These are phyloP conservation scores for Sedum album DNA, from an alignment of 164 flowering plant genomes.

Conservation along the genomic window DNA sequence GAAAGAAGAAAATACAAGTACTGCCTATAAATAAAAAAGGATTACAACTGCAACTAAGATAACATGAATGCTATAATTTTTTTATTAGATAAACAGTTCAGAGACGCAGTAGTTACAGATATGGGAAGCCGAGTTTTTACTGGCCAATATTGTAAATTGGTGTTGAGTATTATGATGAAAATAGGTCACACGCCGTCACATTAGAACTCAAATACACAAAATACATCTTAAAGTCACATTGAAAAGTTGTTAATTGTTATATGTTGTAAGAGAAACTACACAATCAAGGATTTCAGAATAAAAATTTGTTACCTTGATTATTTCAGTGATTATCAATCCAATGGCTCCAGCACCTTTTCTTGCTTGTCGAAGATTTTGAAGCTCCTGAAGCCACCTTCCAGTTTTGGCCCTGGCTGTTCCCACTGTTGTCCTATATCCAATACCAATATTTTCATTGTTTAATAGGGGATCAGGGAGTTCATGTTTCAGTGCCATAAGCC, in stretches of 20 bases:
- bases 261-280: not conserved
- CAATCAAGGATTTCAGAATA: not conserved
- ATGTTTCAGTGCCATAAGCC: slow-evolving; percentile 83
- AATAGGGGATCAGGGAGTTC: slow-evolving; percentile 59
- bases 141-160: not conserved
- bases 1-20: not conserved
- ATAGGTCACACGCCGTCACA: not conserved
- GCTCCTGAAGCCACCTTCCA: slow-evolving; percentile 92
- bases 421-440: slow-evolving; percentile 64
- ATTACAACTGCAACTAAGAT: not conserved
- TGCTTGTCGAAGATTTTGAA: slow-evolving; percentile 85
- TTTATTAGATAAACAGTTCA: not conserved
- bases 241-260: not conserved
- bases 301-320: slow-evolving; percentile 55
- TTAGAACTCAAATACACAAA: not conserved
- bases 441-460: slow-evolving; percentile 56
- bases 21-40: not conserved
- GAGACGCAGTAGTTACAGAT: not conserved
- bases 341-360: slow-evolving; percentile 90
- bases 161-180: not conserved
- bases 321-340: slow-evolving; percentile 75
- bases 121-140: not conserved
- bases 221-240: not conserved
- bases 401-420: slow-evolving; percentile 82
- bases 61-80: not conserved